phyloP scores from a whole-genome alignment of 192 early-diverging fungal genomes.

The Mortierella antarctica region DNA sequence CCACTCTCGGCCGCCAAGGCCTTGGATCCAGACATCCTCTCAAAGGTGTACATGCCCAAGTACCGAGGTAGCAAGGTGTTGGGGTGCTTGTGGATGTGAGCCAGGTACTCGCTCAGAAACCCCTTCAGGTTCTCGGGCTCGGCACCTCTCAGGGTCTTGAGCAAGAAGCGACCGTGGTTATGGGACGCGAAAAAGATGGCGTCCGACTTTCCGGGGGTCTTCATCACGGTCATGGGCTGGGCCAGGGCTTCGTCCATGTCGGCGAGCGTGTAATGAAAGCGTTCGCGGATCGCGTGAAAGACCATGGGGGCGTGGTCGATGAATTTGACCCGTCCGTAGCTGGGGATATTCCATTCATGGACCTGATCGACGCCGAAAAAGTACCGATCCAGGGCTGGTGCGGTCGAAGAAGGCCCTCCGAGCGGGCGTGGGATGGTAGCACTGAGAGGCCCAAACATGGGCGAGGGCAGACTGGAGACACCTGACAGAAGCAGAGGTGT shows the following conservation, averaged over 20 bases:
- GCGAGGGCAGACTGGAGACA: constrained; percentile 20
- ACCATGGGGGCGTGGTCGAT: constrained; percentile 41
- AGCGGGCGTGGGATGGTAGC: constrained; percentile 31
- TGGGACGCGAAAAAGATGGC: constrained; percentile 49
- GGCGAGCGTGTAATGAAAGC: constrained; percentile 28
- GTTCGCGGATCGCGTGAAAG: constrained; percentile 46
- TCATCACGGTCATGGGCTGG: constrained; percentile 47
- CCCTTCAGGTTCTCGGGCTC: constrained; percentile 40
- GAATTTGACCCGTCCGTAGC: constrained; percentile 40
- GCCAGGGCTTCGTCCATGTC: constrained; percentile 51
- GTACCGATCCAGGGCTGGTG: constrained; percentile 21
- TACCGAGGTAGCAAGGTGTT: constrained; percentile 47
- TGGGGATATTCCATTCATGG: constrained; percentile 53
- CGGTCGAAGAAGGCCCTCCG: background rate
- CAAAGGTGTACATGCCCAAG: constrained; percentile 52
- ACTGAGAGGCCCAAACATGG: constrained; percentile 37
- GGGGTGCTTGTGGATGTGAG: constrained; percentile 40
- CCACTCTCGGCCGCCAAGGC: background rate
- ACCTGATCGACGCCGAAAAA: constrained; percentile 36
- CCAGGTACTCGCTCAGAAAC: constrained; percentile 41
- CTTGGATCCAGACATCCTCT: constrained; percentile 26
- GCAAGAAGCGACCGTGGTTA: constrained; percentile 46
- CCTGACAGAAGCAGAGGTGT: constrained; percentile 24
- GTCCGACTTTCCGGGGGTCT: constrained; percentile 41
- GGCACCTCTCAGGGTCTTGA: constrained; percentile 40